These are phyloP conservation scores for Obelidium mucronatum DNA, from an alignment of 192 early-diverging fungal genomes.

Conservation along the genomic window DNA sequence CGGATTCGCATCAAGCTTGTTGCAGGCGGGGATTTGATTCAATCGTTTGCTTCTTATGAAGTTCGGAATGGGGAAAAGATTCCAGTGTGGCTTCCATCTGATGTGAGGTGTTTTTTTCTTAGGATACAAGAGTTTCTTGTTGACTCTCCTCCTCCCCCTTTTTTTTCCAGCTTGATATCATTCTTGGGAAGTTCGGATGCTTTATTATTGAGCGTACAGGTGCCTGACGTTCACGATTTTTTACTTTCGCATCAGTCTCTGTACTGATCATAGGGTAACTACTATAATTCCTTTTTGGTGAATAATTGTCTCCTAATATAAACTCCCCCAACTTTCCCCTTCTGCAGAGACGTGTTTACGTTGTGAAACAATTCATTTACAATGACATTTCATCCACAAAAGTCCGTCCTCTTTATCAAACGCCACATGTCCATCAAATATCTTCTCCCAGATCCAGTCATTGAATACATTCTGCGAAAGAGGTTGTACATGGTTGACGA, in stretches of 20 bases:
- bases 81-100: conserved; percentile 51
- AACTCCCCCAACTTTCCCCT: too few relatives aligned
- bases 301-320: neutral
- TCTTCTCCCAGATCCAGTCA: conserved; percentile 88
- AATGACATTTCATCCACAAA: conserved; percentile 99
- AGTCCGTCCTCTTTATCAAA: conserved; percentile 92
- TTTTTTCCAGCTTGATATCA: conserved; percentile 76
- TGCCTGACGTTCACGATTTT: conserved; percentile 92
- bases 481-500: conserved; percentile 67
- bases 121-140: neutral
- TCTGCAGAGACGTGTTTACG: conserved; percentile 74
- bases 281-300: neutral
- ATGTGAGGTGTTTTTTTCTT: conserved; percentile 66
- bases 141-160: neutral
- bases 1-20: conserved; percentile 88
- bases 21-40: conserved; percentile 96
- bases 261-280: conserved; percentile 81
- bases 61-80: conserved; percentile 33
- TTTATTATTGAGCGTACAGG: conserved; percentile 95
- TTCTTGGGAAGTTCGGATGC: conserved; percentile 90
- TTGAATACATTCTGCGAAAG: conserved; percentile 87
- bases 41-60: conserved; percentile 79
- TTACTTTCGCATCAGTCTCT: conserved; percentile 89
- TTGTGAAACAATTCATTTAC: conserved; percentile 96
- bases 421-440: conserved; percentile 95